Conservation (phyloP, 2,329 filamentous ascomycete species). For the Paraphaeosphaeria sporulosa region DNA sequence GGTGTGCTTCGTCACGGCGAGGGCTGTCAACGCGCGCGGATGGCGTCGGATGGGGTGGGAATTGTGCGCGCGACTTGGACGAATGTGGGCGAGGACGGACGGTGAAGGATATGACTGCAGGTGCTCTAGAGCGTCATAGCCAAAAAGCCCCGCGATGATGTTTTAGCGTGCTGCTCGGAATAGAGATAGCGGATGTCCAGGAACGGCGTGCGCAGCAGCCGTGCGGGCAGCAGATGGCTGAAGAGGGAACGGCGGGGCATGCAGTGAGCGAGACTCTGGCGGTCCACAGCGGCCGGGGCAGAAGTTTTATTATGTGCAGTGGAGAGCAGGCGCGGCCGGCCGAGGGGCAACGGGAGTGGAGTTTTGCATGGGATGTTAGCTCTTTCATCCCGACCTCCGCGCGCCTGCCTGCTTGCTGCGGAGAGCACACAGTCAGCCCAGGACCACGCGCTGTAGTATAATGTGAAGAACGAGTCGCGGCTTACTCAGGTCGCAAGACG, state of each 20-base stretch:
- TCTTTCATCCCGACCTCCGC: constrained; percentile 7
- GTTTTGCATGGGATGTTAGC: neutral
- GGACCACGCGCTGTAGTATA: neutral
- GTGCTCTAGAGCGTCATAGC: constrained; percentile 11
- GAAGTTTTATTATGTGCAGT: constrained; percentile 4
- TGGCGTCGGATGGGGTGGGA: constrained; percentile 6
- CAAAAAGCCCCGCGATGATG: constrained; percentile 13
- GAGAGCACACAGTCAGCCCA: neutral
- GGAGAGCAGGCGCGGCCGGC: constrained; percentile 11
- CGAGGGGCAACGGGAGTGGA: constrained; percentile 9
- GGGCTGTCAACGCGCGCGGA: constrained; percentile 3
- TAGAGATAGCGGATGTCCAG: constrained; percentile 7
- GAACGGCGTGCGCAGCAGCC: neutral
- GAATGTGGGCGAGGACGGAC: neutral
- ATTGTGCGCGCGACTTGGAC: neutral
- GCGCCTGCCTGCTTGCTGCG: neutral
- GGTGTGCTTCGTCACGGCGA: neutral
- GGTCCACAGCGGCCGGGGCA: neutral
- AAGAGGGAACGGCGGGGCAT: neutral
- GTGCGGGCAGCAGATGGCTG: neutral
- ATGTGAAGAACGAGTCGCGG: neutral
- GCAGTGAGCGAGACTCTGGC: neutral
- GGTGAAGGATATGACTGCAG: constrained; percentile 7
- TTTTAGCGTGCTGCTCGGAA: constrained; percentile 9
- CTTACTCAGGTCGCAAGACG: neutral